A percentile compares a stretch with the other conserved stretches of the same genome.
These are phyloP conservation scores for Phytophthora multivora DNA, from an alignment of 352 stramenopile species.

Conservation along the genomic window DNA sequence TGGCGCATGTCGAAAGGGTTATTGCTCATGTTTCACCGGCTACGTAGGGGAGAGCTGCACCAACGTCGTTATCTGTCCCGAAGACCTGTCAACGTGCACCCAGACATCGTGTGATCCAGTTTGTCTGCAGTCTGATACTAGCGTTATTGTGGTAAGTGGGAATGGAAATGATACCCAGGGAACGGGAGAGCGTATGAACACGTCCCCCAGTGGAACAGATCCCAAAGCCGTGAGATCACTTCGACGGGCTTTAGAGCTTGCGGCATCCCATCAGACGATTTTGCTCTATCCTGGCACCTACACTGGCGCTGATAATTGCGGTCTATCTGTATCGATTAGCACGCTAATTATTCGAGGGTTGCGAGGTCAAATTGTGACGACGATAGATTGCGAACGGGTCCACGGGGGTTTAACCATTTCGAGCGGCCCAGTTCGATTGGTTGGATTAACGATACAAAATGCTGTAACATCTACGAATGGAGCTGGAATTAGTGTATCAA, in stretches of 20 bases:
- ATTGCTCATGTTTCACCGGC: conserved; percentile 57
- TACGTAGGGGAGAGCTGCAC: conserved; percentile 70
- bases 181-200: conserved; percentile 61
- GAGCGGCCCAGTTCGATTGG: conserved; percentile 15
- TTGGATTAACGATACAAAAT: conserved; percentile 36
- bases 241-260: conserved; percentile 44
- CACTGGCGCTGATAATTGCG: conserved; percentile 43
- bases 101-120: conserved; percentile 43
- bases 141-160: conserved; percentile 55
- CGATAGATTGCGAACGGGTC: conserved; percentile 39
- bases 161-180: conserved; percentile 57
- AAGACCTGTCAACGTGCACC: conserved; percentile 36
- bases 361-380: conserved; percentile 34
- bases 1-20: conserved; percentile 48
- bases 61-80: conserved; percentile 56
- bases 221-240: conserved; percentile 60
- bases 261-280: conserved; percentile 37
- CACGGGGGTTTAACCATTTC: conserved; percentile 38
- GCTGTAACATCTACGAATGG: conserved; percentile 16
- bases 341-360: conserved; percentile 50
- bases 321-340: conserved; percentile 24
- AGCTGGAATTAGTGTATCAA: conserved; percentile 32
- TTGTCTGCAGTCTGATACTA: conserved; percentile 32
- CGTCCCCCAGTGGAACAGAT: conserved; percentile 44
- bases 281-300: conserved; percentile 60